A percentile compares a stretch with the other conserved stretches of the same genome.
Conservation (phyloP, 768 basidiomycete species). For the Polyporus arcularius region DNA sequence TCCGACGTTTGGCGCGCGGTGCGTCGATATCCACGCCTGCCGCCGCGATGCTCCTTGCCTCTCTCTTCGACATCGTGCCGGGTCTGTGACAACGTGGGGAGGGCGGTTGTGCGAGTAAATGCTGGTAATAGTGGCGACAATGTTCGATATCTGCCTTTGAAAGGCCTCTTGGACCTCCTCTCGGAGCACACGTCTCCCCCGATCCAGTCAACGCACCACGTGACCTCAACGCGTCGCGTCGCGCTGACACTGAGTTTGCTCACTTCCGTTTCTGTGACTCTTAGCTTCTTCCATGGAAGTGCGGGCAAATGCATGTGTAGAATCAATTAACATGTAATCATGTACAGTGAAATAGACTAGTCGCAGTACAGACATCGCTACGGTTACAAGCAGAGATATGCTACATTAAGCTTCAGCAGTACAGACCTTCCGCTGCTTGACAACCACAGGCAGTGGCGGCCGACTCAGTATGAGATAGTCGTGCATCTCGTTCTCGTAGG, state of each 20-base stretch:
- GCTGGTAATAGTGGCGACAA: conserved; percentile 6
- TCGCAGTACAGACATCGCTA: too few relatives aligned
- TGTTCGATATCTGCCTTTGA: conserved; percentile 12
- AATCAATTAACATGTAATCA: neutral
- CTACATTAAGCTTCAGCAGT: neutral
- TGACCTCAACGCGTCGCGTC: conserved; percentile 15
- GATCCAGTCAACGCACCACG: conserved; percentile 16
- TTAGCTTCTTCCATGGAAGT: too few relatives aligned
- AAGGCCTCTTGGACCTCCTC: conserved; percentile 4
- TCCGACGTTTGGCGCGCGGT: conserved; percentile 54
- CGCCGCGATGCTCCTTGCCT: conserved; percentile 41
- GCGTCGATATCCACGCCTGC: conserved; percentile 43
- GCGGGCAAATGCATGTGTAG: too few relatives aligned
- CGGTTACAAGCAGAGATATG: neutral
- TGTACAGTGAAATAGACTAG: neutral
- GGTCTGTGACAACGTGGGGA: neutral
- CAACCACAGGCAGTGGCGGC: conserved; percentile 12
- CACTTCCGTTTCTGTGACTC: too few relatives aligned
- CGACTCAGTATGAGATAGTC: conserved; percentile 17
- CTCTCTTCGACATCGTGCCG: conserved; percentile 49
- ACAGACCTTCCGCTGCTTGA: neutral
- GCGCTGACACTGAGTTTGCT: neutral
- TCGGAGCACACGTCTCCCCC: conserved; percentile 9
- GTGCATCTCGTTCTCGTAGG: conserved; percentile 6
- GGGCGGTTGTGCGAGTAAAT: conserved; percentile 5